Base-by-base conservation (phyloP, 2,329 filamentous ascomycete genomes). In the Acrocalymma vagum region DNA sequence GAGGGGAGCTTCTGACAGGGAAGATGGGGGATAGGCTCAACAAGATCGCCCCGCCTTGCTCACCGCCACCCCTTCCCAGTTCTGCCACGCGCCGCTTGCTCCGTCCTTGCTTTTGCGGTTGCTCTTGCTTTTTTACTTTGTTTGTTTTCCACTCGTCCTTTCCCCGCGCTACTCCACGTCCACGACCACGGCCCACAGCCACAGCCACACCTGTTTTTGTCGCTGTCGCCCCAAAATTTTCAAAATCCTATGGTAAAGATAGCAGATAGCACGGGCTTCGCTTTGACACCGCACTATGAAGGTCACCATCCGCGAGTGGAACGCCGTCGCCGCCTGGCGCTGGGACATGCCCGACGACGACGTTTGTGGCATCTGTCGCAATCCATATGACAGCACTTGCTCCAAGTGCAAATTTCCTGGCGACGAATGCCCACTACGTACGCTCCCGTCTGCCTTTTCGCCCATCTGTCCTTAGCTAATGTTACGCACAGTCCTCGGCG, bases 311-410 rank as follows among this genome's bases (percentile, higher is more conserved):
- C 89, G 87, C 63, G 83, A 90, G 67, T 97, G 93, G 90, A 87
- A 94, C 62, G 88, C 91, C 4, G 90, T 99, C 49, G 94, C 94
- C 13, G 93, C 91, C 39, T 99, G 94, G 94, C 86, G 90, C 53
- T 99, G 94, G 94, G 90, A 97, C 69, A 89, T 97, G 63, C 91
- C 93, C 16, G 91, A 96, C 61, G 93, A 96, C 74, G 93, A 99
- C 68, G 92, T 97, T 50, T 99, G 94, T 62, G 94, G 94, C 60
- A 99, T 99, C 74, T 99, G 94, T 73, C 93, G 95, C 67, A 92
- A 95, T 49, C 89, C 96, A 63, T 99, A 97, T 67, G 94, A 99
- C 69, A 93, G 92, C 45, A 97, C 94, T 17, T 99, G 94, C 76
- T 92, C 94, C 30, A 95, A 91, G 39, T 99, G 94, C 84, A 96